Evolutionary conservation across 345 rosid genomes (phyloP).

Genomic region (Arabidopsis thaliana): DNA sequence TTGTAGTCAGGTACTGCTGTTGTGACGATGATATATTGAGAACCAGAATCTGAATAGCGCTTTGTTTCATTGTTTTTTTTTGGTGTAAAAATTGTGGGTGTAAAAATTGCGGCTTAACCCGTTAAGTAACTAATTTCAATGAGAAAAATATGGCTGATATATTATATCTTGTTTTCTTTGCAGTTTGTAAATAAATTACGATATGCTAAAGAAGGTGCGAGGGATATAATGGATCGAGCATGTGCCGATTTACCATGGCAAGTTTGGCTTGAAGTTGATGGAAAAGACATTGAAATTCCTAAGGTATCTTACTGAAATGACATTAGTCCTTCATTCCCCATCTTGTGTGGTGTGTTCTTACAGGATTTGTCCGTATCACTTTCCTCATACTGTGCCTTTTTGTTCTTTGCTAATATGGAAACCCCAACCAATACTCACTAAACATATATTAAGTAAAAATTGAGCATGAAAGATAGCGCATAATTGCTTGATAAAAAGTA

Average conservation of each 20-base stretch:
- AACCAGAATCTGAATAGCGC: conserved; percentile 5
- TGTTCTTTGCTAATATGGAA: conserved; percentile 23
- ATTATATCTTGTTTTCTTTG: conserved; percentile 28
- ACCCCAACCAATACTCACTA: background rate
- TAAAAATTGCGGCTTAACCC: conserved; percentile 2
- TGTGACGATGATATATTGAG: conserved; percentile 11
- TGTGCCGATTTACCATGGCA: conserved; percentile 90
- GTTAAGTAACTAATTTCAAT: background rate
- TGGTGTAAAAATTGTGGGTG: conserved; percentile 11
- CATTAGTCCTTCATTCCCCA: background rate
- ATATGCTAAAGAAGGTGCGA: conserved; percentile 90
- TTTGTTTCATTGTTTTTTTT: conserved; percentile 1
- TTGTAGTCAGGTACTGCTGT: conserved; percentile 65
- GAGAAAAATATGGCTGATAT: conserved; percentile 24
- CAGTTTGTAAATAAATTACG: conserved; percentile 89
- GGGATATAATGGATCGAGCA: conserved; percentile 87
- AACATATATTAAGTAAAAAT: background rate
- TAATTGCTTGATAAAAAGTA: too few species aligned
- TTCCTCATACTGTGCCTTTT: conserved; percentile 13
- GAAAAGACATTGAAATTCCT: conserved; percentile 72
- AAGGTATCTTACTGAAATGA: conserved; percentile 50
- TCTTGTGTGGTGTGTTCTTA: conserved; percentile 21
- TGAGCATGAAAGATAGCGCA: conserved; percentile 7
- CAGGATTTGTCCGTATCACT: conserved; percentile 4
- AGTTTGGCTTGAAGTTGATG: conserved; percentile 90